Percentiles rank a stretch among this genome's conserved stretches.
These are phyloP conservation scores for Exophiala calicioides DNA, from an alignment of 2,329 filamentous ascomycete genomes.

Conservation along the genomic window DNA sequence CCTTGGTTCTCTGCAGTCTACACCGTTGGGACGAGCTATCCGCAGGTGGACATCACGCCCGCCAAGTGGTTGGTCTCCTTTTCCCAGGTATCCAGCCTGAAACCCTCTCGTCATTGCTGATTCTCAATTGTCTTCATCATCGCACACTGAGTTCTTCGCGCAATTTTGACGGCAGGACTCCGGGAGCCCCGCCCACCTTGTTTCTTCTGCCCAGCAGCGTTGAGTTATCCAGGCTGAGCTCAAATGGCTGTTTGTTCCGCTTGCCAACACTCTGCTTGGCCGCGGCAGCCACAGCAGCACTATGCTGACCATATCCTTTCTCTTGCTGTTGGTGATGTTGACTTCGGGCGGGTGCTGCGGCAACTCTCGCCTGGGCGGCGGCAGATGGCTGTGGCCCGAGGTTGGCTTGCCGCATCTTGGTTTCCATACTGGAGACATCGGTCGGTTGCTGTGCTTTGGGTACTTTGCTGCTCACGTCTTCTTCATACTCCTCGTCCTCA, in stretches of 20 bases:
- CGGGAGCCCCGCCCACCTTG: conserved; percentile 19
- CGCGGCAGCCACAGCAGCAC: conserved; percentile 76
- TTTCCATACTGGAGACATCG: conserved; percentile 74
- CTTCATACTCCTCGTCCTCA: conserved; percentile 62
- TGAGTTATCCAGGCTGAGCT: conserved; percentile 86
- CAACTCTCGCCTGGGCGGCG: conserved; percentile 63
- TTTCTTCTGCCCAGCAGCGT: conserved; percentile 75
- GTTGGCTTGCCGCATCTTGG: conserved; percentile 81
- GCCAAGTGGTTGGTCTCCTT: conserved; percentile 1
- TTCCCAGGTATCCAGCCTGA: neutral
- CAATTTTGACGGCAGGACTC: conserved; percentile 28
- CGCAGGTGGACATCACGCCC: too few relatives aligned
- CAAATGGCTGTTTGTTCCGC: conserved; percentile 78
- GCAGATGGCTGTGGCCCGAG: conserved; percentile 61
- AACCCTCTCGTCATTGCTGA: neutral
- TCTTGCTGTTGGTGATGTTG: conserved; percentile 50
- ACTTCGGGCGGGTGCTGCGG: conserved; percentile 36
- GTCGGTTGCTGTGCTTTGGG: conserved; percentile 61
- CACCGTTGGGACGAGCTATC: too few relatives aligned
- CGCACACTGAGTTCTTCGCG: conserved; percentile 31
- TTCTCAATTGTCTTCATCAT: conserved; percentile 6
- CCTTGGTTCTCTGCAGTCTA: too few relatives aligned
- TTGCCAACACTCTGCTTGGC: conserved; percentile 77
- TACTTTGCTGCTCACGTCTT: conserved; percentile 59
- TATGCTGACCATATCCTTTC: conserved; percentile 84